Percentiles rank a stretch among this genome's conserved stretches.
Conservation (phyloP, 2,329 filamentous ascomycete genomes). For the Dactylellina haptotyla region DNA sequence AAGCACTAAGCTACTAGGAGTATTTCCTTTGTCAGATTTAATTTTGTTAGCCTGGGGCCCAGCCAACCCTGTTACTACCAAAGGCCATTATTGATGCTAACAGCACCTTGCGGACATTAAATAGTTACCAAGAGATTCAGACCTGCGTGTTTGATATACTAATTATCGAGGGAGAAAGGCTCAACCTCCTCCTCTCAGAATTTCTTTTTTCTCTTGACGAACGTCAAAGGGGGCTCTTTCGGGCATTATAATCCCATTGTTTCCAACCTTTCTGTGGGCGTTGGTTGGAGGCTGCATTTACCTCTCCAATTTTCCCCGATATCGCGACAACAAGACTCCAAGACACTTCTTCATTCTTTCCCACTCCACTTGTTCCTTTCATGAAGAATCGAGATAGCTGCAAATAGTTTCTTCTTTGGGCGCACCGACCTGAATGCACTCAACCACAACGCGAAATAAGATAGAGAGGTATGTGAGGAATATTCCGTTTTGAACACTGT, state of each 20-base stretch:
- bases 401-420: no score
- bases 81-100: slow-evolving; percentile 8
- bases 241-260: slow-evolving; percentile 40
- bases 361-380: no score
- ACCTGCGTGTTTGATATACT: slow-evolving; percentile 40
- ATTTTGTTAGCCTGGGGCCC: slow-evolving; percentile 34
- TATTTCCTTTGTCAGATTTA: slow-evolving; percentile 42
- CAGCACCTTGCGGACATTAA: slow-evolving; percentile 47
- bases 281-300: no score
- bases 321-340: no score
- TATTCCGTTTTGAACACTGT: background rate
- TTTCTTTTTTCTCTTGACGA: slow-evolving; percentile 19
- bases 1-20: slow-evolving; percentile 36
- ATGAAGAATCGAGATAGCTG: no score
- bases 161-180: slow-evolving; percentile 26
- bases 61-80: slow-evolving; percentile 28
- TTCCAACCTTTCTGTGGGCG: no score
- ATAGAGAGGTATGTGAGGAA: background rate
- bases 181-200: slow-evolving; percentile 10
- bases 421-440: no score
- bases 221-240: slow-evolving; percentile 22
- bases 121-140: slow-evolving; percentile 37
- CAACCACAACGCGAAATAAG: background rate
- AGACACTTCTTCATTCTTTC: no score
- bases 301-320: no score